Conservation (phyloP, 441 rosid genomes). For the Erysimum pusillum region DNA sequence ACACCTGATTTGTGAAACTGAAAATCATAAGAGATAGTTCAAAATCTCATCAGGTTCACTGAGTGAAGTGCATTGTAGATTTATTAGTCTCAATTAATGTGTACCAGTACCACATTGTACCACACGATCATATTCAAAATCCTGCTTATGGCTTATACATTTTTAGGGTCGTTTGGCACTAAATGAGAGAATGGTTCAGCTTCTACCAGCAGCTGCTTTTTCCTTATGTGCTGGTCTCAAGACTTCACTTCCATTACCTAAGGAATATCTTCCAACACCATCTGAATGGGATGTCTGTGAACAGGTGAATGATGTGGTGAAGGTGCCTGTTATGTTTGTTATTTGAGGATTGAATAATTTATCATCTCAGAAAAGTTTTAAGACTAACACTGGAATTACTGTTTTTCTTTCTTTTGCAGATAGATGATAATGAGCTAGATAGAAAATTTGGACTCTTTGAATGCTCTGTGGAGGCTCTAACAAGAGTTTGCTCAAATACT, state of each 20-base stretch:
- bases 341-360: conserved; percentile 17
- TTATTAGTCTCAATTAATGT: conserved; percentile 19
- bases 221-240: conserved; percentile 84
- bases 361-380: conserved; percentile 36
- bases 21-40: conserved; percentile 21
- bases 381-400: conserved; percentile 36
- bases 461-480: conserved; percentile 85
- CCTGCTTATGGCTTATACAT: conserved; percentile 37
- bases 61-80: conserved; percentile 8
- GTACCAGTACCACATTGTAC: conserved; percentile 16
- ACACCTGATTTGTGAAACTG: conserved; percentile 37
- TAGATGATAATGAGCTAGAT: conserved; percentile 60
- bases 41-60: conserved; percentile 23
- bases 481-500: conserved; percentile 60
- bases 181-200: conserved; percentile 63
- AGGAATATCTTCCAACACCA: conserved; percentile 50
- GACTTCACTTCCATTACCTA: conserved; percentile 55
- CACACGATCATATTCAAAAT: conserved; percentile 21
- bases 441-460: conserved; percentile 67
- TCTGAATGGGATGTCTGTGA: conserved; percentile 55
- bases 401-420: conserved; percentile 54
- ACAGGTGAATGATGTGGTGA: conserved; percentile 57
- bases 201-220: conserved; percentile 86
- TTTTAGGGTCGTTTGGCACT: conserved; percentile 66
- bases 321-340: conserved; percentile 58